Evolutionary conservation across 768 basidiomycete species (phyloP).

Genomic region (Steccherinum ochraceum): DNA sequence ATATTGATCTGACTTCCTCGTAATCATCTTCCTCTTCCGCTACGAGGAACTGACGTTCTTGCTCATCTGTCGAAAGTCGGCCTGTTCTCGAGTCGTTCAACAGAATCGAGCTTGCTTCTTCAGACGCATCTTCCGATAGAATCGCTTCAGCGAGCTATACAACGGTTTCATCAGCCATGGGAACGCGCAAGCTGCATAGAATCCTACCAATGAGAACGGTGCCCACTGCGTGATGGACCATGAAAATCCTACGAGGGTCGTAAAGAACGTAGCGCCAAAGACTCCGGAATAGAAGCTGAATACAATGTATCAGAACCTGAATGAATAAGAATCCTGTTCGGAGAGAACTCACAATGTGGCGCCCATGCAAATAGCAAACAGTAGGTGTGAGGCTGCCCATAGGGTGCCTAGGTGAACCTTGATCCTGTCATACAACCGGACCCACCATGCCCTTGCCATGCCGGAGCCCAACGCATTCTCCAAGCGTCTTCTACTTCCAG

Average conservation of each 20-base stretch:
- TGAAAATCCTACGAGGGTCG: conserved; percentile 80
- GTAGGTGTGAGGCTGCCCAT: conserved; percentile 72
- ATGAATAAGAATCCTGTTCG: not conserved
- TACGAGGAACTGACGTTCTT: conserved; percentile 25
- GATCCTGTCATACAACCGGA: conserved; percentile 27
- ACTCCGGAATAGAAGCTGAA: conserved; percentile 68
- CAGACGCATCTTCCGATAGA: conserved; percentile 48
- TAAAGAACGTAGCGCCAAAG: conserved; percentile 62
- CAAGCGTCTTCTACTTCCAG: conserved; percentile 13
- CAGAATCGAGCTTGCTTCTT: conserved; percentile 31
- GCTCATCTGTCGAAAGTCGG: conserved; percentile 14
- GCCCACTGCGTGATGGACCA: conserved; percentile 94
- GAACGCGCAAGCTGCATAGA: not conserved
- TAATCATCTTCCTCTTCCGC: conserved; percentile 21
- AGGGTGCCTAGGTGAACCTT: conserved; percentile 61
- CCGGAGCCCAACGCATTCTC: conserved; percentile 11
- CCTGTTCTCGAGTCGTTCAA: conserved; percentile 33
- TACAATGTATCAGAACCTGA: not conserved
- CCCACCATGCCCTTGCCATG: conserved; percentile 11
- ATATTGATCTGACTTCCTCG: conserved; percentile 23
- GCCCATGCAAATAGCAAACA: conserved; percentile 75
- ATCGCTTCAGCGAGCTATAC: conserved; percentile 73
- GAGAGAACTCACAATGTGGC: conserved; percentile 65
- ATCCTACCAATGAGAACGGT: conserved; percentile 78
- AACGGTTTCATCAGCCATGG: not conserved